These are phyloP conservation scores for Talaromyces sp. DNA, from an alignment of 2,329 filamentous ascomycete genomes.

Conservation along the genomic window DNA sequence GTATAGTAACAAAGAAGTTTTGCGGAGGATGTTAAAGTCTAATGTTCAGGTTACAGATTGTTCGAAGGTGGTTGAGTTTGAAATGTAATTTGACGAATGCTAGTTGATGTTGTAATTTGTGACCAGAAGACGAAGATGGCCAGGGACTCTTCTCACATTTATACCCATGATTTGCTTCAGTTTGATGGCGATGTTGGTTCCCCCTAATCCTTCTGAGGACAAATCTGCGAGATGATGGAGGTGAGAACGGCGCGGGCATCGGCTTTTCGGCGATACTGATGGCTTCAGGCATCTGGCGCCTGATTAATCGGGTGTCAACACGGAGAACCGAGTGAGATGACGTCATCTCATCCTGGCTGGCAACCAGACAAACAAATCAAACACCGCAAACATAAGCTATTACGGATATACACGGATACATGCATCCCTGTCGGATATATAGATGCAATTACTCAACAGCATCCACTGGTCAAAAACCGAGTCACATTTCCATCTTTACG, in stretches of 20 bases:
- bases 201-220: background rate
- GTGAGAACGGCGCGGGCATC: background rate
- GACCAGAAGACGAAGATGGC: background rate
- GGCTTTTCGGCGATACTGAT: background rate
- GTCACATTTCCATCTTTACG: background rate
- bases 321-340: background rate
- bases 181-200: background rate
- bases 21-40: background rate
- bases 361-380: background rate
- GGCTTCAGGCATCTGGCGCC: background rate
- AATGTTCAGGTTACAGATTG: background rate
- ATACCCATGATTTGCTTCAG: background rate
- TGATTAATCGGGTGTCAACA: background rate
- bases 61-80: too few relatives aligned
- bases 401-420: background rate
- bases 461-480: background rate
- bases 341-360: background rate
- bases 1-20: background rate
- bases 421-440: background rate
- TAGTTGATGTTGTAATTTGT: background rate
- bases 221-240: background rate
- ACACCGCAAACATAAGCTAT: background rate
- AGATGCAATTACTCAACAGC: background rate
- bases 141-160: background rate
- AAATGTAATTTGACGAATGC: background rate